Percentiles rank a stretch among this genome's conserved stretches.
phyloP scores from a whole-genome alignment of 768 basidiomycete genomes.

The Phaeotremella skinneri region DNA sequence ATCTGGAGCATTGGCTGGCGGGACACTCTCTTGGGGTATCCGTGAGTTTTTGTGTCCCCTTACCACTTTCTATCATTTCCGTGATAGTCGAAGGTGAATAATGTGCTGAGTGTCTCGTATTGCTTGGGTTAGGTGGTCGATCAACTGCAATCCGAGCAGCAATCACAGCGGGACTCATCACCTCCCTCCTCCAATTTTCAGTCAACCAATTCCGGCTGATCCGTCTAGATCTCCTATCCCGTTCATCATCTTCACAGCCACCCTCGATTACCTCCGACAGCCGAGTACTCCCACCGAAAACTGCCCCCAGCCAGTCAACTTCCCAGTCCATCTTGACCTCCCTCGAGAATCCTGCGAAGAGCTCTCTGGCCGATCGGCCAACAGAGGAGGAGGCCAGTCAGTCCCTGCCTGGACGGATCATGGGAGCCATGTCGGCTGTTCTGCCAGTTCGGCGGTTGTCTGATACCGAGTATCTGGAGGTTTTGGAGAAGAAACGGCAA shows the following conservation, averaged over 20 bases:
- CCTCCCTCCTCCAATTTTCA: constrained; percentile 64
- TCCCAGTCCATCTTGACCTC: neutral
- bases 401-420: constrained; percentile 40
- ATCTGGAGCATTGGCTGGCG: constrained; percentile 70
- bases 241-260: constrained; percentile 20
- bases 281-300: constrained; percentile 15
- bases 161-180: constrained; percentile 61
- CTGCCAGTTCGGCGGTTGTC: constrained; percentile 61
- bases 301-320: neutral
- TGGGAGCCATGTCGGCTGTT: constrained; percentile 50
- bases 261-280: neutral
- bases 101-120: no score
- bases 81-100: no score
- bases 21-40: constrained; percentile 55
- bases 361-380: neutral
- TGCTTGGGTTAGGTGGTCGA: constrained; percentile 70
- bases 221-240: constrained; percentile 61
- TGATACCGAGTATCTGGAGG: constrained; percentile 69
- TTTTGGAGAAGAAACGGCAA: constrained; percentile 62
- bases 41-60: constrained; percentile 12
- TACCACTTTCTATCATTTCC: no score
- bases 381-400: constrained; percentile 4
- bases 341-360: neutral
- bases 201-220: constrained; percentile 68
- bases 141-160: constrained; percentile 62